Percentiles rank a stretch among this genome's conserved stretches.
These are phyloP conservation scores for Penicillium expansum DNA, from an alignment of 2,329 filamentous ascomycete species.

Conservation along the genomic window DNA sequence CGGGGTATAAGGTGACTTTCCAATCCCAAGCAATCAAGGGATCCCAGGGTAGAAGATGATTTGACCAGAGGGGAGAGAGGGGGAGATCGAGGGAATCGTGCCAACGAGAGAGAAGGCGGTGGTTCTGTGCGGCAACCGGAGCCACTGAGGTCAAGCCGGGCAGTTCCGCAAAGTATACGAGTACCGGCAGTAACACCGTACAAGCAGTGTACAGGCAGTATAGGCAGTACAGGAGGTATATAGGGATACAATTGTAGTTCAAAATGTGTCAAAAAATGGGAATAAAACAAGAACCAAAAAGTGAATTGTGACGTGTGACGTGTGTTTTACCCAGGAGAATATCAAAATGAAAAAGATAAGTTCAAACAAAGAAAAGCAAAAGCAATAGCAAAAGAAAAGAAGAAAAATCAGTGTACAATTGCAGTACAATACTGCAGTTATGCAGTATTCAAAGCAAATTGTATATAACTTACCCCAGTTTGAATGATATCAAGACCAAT, in stretches of 20 bases:
- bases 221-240: neutral
- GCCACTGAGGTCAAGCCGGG: slow-evolving; percentile 16
- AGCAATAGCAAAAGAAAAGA: too few species aligned
- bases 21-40: slow-evolving; percentile 20
- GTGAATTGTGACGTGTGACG: neutral
- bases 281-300: neutral
- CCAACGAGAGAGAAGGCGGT: slow-evolving; percentile 19
- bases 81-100: slow-evolving; percentile 17
- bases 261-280: neutral
- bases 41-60: slow-evolving; percentile 20
- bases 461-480: slow-evolving; percentile 5
- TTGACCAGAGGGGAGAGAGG: slow-evolving; percentile 15
- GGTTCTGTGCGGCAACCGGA: slow-evolving; percentile 12
- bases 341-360: neutral
- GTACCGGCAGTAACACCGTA: neutral
- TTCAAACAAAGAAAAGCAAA: slow-evolving; percentile 1
- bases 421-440: neutral
- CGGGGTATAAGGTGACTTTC: slow-evolving; percentile 10
- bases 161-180: slow-evolving; percentile 11
- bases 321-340: neutral
- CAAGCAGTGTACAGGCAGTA: neutral
- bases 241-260: neutral
- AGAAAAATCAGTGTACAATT: neutral
- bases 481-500: neutral
- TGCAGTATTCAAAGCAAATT: neutral